phyloP scores from a whole-genome alignment of 768 basidiomycete genomes.

The Rhodosporidiobolus odoratus region DNA sequence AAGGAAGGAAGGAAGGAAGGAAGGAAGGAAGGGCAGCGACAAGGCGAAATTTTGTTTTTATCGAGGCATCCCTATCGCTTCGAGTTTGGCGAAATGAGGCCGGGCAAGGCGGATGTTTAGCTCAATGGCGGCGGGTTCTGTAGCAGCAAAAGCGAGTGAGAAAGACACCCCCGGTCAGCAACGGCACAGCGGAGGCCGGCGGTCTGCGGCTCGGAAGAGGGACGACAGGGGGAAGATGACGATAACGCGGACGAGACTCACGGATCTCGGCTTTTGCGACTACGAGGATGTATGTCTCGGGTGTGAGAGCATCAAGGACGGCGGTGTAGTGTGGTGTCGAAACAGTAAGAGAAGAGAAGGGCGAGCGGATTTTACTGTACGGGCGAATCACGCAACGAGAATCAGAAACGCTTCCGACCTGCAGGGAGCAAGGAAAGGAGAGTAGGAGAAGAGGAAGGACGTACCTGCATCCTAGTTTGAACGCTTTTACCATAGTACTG shows the following conservation, averaged over 20 bases:
- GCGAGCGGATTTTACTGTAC: constrained; percentile 57
- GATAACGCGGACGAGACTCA: background rate
- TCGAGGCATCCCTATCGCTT: constrained; percentile 50
- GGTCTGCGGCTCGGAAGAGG: background rate
- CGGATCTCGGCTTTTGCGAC: constrained; percentile 52
- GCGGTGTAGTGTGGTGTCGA: constrained; percentile 78
- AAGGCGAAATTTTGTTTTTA: background rate
- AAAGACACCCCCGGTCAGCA: background rate
- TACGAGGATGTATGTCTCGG: constrained; percentile 86
- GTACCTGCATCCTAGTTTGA: constrained; percentile 84
- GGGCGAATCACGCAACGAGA: background rate
- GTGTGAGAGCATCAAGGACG: constrained; percentile 84
- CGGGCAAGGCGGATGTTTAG: constrained; percentile 83
- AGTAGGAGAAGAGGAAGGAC: constrained; percentile 21
- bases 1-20: background rate
- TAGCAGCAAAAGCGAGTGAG: background rate
- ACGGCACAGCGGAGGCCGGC: no score
- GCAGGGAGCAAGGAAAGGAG: background rate
- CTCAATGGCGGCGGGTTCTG: constrained; percentile 81
- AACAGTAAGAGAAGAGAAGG: constrained; percentile 81
- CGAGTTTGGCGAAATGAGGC: constrained; percentile 81
- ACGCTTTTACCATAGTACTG: constrained; percentile 83
- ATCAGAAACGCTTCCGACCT: background rate
- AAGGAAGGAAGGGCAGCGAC: background rate
- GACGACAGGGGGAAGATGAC: background rate